A percentile compares a stretch with the other conserved stretches of the same genome.
These are phyloP conservation scores for Ophiocordyceps robertsii DNA, from an alignment of 2,329 filamentous ascomycete genomes.

Conservation along the genomic window DNA sequence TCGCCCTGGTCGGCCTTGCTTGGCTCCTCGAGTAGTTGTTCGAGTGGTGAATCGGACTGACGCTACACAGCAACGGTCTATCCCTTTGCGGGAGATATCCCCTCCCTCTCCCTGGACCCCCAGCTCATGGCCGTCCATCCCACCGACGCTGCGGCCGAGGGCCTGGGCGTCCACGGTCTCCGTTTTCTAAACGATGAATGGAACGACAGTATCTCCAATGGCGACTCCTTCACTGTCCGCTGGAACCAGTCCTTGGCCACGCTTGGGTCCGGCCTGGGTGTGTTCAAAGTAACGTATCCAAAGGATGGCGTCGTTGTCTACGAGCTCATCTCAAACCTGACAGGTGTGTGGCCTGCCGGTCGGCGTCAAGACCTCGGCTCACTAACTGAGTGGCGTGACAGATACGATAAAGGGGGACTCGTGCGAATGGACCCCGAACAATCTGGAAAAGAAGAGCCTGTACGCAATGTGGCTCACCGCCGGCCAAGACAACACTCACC, in stretches of 20 bases:
- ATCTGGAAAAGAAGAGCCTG: conserved; percentile 10
- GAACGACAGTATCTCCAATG: conserved; percentile 20
- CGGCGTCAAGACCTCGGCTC: conserved; percentile 1
- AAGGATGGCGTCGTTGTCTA: conserved; percentile 14
- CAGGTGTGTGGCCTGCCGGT: conserved; percentile 10
- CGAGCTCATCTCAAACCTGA: conserved; percentile 16
- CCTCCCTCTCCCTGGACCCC: neutral
- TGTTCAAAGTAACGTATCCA: conserved; percentile 18
- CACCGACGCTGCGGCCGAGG: conserved; percentile 4
- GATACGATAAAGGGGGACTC: conserved; percentile 10
- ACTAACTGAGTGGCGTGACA: conserved; percentile 5
- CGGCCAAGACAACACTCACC: conserved; percentile 6
- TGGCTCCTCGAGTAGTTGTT: neutral
- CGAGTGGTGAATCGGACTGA: neutral
- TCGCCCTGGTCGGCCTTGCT: conserved; percentile 4
- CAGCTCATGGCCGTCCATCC: conserved; percentile 8
- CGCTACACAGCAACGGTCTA: conserved; percentile 1
- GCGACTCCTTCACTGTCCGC: conserved; percentile 12
- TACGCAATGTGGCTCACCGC: conserved; percentile 17
- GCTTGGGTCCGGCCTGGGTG: conserved; percentile 10
- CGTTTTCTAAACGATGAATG: conserved; percentile 18
- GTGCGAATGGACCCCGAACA: conserved; percentile 16
- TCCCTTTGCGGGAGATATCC: conserved; percentile 1
- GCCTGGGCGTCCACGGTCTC: conserved; percentile 12
- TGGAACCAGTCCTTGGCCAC: conserved; percentile 16